Percentiles rank a stretch among this genome's conserved stretches.
phyloP scores from a whole-genome alignment of 78 protist genomes.

The Capsaspora owczarzaki region DNA sequence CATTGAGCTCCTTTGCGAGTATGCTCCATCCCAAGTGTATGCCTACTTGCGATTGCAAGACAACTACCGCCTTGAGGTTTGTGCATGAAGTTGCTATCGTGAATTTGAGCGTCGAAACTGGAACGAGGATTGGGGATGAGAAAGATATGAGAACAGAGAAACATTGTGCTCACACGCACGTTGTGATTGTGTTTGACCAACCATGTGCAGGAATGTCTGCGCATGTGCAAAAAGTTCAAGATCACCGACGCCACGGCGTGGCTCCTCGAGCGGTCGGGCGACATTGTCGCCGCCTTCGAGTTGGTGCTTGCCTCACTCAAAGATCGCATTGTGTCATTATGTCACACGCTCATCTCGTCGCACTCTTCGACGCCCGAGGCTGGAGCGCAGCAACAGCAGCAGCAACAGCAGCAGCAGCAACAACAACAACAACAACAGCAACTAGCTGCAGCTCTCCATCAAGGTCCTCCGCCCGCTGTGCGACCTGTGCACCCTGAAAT shows the following conservation, averaged over 20 bases:
- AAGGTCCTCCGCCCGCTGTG: background rate
- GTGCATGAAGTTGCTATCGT: no score
- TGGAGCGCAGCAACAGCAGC: no score
- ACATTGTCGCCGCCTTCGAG: background rate
- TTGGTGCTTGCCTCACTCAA: background rate
- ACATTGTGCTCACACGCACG: no score
- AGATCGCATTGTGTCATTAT: background rate
- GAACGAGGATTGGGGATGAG: no score
- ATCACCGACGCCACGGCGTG: constrained; percentile 15
- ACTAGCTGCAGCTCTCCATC: background rate
- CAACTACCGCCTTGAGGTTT: background rate
- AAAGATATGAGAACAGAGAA: no score
- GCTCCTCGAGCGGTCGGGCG: constrained; percentile 11
- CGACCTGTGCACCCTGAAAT: background rate
- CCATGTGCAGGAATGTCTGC: no score
- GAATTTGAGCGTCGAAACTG: no score
- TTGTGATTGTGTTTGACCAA: no score
- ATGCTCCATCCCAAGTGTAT: background rate
- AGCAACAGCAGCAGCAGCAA: no score
- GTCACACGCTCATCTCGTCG: no score
- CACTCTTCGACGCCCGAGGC: no score
- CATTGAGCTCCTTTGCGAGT: background rate
- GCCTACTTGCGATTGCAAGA: background rate
- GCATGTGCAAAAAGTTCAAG: background rate
- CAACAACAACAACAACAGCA: no score